These are phyloP conservation scores for Darksidea phi DNA, from an alignment of 495 filamentous ascomycete species.

Conservation along the genomic window DNA sequence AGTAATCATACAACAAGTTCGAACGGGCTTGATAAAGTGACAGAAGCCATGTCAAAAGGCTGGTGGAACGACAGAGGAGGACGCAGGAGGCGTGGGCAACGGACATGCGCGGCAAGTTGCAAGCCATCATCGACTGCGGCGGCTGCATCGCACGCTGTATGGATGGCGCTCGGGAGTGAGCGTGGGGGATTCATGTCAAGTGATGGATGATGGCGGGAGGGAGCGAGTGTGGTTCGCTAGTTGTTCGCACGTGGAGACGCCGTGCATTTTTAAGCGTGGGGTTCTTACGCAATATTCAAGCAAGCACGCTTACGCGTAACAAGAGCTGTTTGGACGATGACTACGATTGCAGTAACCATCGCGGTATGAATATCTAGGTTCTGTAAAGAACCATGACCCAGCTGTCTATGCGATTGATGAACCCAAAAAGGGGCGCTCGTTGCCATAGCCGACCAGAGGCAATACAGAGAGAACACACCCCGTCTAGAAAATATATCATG, in stretches of 20 bases:
- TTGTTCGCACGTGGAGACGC: conserved; percentile 7
- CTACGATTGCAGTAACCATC: background rate
- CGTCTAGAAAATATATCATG: too few species aligned
- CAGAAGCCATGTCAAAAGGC: too few species aligned
- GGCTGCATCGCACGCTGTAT: background rate
- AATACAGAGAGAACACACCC: too few species aligned
- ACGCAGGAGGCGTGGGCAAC: too few species aligned
- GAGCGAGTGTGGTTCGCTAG: conserved; percentile 18
- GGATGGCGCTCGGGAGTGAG: background rate
- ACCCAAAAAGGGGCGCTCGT: too few species aligned
- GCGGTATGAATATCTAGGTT: background rate
- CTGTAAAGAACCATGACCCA: too few species aligned
- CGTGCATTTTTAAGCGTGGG: conserved; percentile 2
- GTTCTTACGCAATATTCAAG: conserved; percentile 14
- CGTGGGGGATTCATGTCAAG: background rate
- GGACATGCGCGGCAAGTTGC: too few species aligned
- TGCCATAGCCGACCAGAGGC: too few species aligned
- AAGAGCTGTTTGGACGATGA: background rate
- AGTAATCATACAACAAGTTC: background rate
- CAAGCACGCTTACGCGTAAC: background rate
- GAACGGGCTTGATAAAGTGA: too few species aligned
- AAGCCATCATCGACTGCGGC: background rate
- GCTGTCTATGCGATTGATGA: too few species aligned
- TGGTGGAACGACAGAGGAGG: too few species aligned
- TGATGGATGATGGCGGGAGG: conserved; percentile 5